phyloP scores from a whole-genome alignment of 192 early-diverging fungal species.

The Podochytrium sp. region DNA sequence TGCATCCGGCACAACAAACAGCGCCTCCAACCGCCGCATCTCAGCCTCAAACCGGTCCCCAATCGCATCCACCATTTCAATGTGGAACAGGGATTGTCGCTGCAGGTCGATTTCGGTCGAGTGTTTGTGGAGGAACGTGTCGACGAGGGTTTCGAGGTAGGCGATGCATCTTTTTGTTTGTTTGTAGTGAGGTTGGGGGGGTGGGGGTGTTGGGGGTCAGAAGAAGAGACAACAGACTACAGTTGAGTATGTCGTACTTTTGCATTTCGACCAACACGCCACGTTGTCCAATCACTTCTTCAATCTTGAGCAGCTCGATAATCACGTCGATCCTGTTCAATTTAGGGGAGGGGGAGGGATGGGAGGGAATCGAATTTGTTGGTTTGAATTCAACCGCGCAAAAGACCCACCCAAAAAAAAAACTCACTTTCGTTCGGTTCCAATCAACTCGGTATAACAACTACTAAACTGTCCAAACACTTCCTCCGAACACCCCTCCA shows the following conservation, averaged over 20 bases:
- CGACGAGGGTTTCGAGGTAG: constrained; percentile 69
- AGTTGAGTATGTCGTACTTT: constrained; percentile 35
- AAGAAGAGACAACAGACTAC: background rate
- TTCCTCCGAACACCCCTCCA: constrained; percentile 68
- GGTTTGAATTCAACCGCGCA: constrained; percentile 1
- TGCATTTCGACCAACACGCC: constrained; percentile 71
- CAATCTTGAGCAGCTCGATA: constrained; percentile 76
- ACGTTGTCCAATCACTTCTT: constrained; percentile 70
- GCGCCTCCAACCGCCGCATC: constrained; percentile 25
- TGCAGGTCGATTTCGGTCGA: constrained; percentile 17
- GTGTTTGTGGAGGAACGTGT: constrained; percentile 56
- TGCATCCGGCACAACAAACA: constrained; percentile 12
- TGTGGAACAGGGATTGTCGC: constrained; percentile 17
- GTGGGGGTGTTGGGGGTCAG: no score
- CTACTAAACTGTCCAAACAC: constrained; percentile 74
- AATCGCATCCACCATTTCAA: constrained; percentile 31
- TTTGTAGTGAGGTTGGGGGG: background rate
- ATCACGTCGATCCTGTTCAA: constrained; percentile 63
- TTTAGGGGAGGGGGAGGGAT: background rate
- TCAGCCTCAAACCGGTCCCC: constrained; percentile 37
- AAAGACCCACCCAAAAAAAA: constrained; percentile 48
- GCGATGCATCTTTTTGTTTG: constrained; percentile 57
- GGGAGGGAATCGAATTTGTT: background rate
- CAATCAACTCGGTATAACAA: constrained; percentile 77
- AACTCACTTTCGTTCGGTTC: constrained; percentile 59